Conservation (phyloP, 257 asterid species). For the Solanum habrochaites region DNA sequence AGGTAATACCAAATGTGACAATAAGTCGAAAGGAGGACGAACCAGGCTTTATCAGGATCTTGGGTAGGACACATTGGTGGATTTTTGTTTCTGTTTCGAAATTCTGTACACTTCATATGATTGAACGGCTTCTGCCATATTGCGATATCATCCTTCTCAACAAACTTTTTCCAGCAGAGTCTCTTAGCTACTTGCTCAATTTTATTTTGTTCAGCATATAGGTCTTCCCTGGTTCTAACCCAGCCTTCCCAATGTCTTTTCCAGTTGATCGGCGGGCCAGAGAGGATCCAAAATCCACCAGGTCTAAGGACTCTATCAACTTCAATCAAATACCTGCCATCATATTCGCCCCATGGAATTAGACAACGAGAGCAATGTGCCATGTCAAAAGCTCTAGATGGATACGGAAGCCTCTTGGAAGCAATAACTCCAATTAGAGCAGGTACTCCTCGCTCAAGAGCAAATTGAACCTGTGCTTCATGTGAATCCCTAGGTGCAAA, state of each 20-base stretch:
- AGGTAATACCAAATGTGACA: neutral
- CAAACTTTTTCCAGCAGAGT: conserved; percentile 76
- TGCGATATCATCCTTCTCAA: conserved; percentile 73
- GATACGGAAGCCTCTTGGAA: conserved; percentile 88
- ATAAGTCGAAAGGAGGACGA: neutral
- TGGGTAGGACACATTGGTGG: conserved; percentile 40
- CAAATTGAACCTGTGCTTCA: conserved; percentile 87
- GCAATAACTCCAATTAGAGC: conserved; percentile 88
- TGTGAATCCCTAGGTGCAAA: conserved; percentile 92
- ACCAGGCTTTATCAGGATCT: conserved; percentile 72
- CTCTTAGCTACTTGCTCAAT: conserved; percentile 57
- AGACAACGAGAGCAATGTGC: conserved; percentile 95
- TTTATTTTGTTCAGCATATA: conserved; percentile 61
- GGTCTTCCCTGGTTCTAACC: conserved; percentile 55
- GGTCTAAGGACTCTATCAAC: conserved; percentile 78
- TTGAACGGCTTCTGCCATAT: conserved; percentile 76
- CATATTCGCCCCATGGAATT: conserved; percentile 82
- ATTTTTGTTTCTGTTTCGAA: conserved; percentile 5
- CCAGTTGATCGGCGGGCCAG: conserved; percentile 90
- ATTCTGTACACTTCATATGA: conserved; percentile 35
- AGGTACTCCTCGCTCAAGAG: conserved; percentile 83
- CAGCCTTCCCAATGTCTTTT: conserved; percentile 74
- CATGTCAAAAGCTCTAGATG: conserved; percentile 84
- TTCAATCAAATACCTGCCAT: conserved; percentile 66
- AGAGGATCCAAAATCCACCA: conserved; percentile 89